phyloP scores from a whole-genome alignment of 768 basidiomycete genomes.

The Heimioporus sp. region DNA sequence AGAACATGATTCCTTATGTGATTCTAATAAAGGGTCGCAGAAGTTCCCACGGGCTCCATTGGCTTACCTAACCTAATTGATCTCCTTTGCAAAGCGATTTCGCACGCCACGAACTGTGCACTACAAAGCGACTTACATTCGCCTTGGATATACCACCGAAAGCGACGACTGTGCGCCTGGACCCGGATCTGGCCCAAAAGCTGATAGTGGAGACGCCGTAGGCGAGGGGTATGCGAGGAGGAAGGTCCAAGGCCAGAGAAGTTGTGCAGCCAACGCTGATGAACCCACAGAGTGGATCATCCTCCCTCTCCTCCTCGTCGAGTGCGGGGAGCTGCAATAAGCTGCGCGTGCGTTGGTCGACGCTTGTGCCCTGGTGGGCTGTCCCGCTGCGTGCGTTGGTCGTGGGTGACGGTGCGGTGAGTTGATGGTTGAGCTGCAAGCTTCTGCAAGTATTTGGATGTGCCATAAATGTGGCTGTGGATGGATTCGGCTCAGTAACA shows the following conservation, averaged over 20 bases:
- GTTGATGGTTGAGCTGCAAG: conserved; percentile 83
- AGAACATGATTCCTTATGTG: no score
- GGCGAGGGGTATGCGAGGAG: conserved; percentile 24
- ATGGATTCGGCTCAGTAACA: conserved; percentile 89
- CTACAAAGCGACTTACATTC: no score
- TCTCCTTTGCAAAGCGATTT: no score
- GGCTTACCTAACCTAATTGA: no score
- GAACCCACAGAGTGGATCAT: conserved; percentile 16
- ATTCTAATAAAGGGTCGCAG: no score
- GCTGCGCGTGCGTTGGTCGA: conserved; percentile 68
- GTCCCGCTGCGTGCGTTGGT: conserved; percentile 87
- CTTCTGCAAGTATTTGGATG: conserved; percentile 96
- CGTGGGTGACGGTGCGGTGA: conserved; percentile 95
- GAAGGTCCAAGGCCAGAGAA: conserved; percentile 35
- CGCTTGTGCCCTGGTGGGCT: conserved; percentile 88
- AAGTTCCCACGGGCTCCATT: no score
- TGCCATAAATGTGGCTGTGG: conserved; percentile 90
- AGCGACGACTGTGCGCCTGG: conserved; percentile 18
- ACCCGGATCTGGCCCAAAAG: conserved; percentile 9
- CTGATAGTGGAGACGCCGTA: conserved; percentile 22
- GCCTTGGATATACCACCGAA: no score
- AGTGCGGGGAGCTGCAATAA: conserved; percentile 33
- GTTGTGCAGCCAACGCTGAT: conserved; percentile 40
- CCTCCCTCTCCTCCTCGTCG: conserved; percentile 15
- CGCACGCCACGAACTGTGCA: no score